These are phyloP conservation scores for Dentipellis fragilis DNA, from an alignment of 768 basidiomycete species.

Conservation along the genomic window DNA sequence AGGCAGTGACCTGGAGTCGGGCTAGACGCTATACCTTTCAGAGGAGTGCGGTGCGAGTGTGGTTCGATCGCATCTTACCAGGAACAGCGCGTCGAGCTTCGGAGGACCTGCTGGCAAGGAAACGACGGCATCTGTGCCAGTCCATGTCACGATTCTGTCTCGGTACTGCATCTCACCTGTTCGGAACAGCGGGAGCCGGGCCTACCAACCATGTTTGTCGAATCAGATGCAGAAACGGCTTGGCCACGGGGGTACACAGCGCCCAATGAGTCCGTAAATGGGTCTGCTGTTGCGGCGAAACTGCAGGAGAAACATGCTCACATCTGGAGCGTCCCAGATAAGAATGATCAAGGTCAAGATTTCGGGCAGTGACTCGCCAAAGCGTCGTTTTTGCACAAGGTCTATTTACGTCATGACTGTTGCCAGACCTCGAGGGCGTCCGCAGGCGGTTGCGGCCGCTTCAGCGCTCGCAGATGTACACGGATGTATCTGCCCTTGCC, in stretches of 20 bases:
- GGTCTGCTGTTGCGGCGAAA: neutral
- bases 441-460: too few species aligned
- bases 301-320: neutral
- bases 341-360: neutral
- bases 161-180: neutral
- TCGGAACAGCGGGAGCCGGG: neutral
- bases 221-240: neutral
- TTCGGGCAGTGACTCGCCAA: neutral
- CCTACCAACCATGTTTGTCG: neutral
- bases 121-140: neutral
- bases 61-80: neutral
- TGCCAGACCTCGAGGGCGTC: neutral
- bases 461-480: too few species aligned
- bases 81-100: neutral
- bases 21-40: neutral
- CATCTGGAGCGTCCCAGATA: neutral
- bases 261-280: neutral
- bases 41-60: neutral
- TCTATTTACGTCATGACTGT: neutral
- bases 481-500: too few species aligned
- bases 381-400: neutral
- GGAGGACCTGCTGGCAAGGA: neutral
- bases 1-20: neutral
- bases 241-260: neutral
- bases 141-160: neutral